phyloP scores from a whole-genome alignment of 192 early-diverging fungal genomes.

The Backusella westeae region DNA sequence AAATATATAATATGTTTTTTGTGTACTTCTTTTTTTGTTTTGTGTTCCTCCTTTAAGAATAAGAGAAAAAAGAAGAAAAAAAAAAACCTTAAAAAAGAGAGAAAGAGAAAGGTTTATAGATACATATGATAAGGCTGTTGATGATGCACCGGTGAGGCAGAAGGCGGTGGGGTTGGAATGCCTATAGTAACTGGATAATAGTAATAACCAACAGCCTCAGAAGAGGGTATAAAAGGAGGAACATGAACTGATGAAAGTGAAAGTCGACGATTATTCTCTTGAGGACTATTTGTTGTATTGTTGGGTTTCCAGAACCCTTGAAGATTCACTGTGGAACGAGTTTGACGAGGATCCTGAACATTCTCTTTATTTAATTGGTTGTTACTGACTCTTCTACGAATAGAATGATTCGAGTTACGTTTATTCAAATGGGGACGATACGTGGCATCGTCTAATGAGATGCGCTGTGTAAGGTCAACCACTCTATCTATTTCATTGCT shows the following conservation, averaged over 20 bases:
- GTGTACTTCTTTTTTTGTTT: not conserved
- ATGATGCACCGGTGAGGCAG: constrained; percentile 27
- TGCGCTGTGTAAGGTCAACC: constrained; percentile 19
- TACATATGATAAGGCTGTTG: constrained; percentile 11
- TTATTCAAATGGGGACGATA: not conserved
- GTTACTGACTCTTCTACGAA: not conserved
- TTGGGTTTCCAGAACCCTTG: constrained; percentile 16
- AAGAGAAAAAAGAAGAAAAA: no score
- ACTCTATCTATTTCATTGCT: not conserved
- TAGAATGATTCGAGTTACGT: constrained; percentile 2
- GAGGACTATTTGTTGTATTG: not conserved
- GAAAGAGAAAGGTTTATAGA: not conserved
- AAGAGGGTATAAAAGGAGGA: constrained; percentile 28
- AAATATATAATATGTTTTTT: not conserved
- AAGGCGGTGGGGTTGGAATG: constrained; percentile 28
- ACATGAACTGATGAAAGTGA: constrained; percentile 29
- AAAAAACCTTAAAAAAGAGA: not conserved
- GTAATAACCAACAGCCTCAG: not conserved
- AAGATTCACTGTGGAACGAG: constrained; percentile 21
- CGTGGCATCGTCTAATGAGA: constrained; percentile 13
- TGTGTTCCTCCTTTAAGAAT: not conserved
- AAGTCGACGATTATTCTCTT: constrained; percentile 9
- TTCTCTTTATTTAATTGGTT: not conserved
- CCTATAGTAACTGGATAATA: constrained; percentile 18
- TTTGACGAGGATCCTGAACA: constrained; percentile 16